Base-by-base conservation (phyloP, 352 stramenopile genomes). In the Pythium plurisporium region DNA sequence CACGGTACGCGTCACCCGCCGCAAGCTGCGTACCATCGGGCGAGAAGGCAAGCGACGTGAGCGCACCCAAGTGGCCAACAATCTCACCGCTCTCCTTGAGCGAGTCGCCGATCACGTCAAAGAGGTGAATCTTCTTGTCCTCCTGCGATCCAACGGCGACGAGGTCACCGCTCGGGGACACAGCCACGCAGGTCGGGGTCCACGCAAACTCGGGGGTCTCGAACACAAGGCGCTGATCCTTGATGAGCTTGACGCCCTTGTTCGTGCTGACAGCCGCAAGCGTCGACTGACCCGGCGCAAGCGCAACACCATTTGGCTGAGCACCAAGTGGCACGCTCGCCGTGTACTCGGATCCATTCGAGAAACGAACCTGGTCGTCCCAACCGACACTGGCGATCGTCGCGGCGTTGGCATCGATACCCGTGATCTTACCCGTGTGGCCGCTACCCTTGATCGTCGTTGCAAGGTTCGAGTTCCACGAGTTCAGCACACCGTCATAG, bases 401-500 rank as follows among this genome's bases (percentile, higher is more conserved):
- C 26, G 61, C 76, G n/a, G 55, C 65, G 34, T 79, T 84, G 2
- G 77, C 76, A 15, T 77, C 67, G 38, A 96, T 94, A 31, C 79
- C 82, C 7, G 84, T 90, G 55, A 92, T 88, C 73, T 95, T 95
- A 43, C 62, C 73, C 20, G 73, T 89, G 66, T 90, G 78, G 29
- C 70, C 70, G 3, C 43, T 69, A 11, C 80, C 81, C 8, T 50
- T 49, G 26, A 89, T 37, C 0, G 70, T 37, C 48, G 59, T 78
- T 26, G 75, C 75, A 29, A 78, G 61, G 59, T 83, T 83, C 33
- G 75, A 67, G 53, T 88, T 79, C 92, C 91, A 98, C 48, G 94
- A 77, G 56, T 84, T 92, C 30, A 99, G 69, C 22, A 98, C 87
- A 17, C 95, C 93, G 66, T 98, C 94, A 61, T 96, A 97, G 61